Evolutionary conservation across 2,329 filamentous ascomycete species (phyloP), one percentile per base, ranked within the genome.

Genomic region (Camptophora hylomeconis): DNA sequence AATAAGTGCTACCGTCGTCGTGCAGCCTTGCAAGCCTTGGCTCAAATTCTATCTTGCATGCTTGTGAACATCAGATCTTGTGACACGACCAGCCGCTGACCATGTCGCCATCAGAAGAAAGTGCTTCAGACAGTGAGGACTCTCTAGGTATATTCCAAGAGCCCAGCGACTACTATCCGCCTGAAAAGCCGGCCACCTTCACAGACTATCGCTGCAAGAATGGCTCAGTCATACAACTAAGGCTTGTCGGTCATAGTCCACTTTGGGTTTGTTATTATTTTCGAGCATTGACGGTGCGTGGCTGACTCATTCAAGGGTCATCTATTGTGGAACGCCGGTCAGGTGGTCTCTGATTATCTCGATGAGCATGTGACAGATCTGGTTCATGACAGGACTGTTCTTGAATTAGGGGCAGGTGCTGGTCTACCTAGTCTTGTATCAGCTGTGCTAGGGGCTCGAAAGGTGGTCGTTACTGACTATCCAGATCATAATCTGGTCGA

Each of bases 331-430:
- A 92, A 94, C 53, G 86, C 82, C 36, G 77, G 78, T 36, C 77
- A 80, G 38, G 72, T 81, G 20, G 68, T 87, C 26, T 72, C 84
- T 10, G 64, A 73, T 42, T 84, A 84, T 55, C 72, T 94, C 33
- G 82, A 93, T 55, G 58, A 69, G 22, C 63, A 73, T 39, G 66
- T 73, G n/a, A 46, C 53, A 6, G 40, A 54, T 1, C 64, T 81
- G 4, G 65, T 92, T n/a, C 47, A 56, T 9, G 65, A 57, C 39
- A 75, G 72, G 49, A 73, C 74, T n/a, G 69, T 94, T 2, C 70
- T 94, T 6, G 87, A 94, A 56, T 72, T 94, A 14, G 87, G 87
- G 26, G 86, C 87, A 3, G 87, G 82, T 9, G 82, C 82, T 1
- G 87, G 84, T 0, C 65, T 94, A 20, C 83, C 84, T 1, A 80